phyloP scores from a whole-genome alignment of 495 filamentous ascomycete genomes.

The Hypoxylon fragiforme region DNA sequence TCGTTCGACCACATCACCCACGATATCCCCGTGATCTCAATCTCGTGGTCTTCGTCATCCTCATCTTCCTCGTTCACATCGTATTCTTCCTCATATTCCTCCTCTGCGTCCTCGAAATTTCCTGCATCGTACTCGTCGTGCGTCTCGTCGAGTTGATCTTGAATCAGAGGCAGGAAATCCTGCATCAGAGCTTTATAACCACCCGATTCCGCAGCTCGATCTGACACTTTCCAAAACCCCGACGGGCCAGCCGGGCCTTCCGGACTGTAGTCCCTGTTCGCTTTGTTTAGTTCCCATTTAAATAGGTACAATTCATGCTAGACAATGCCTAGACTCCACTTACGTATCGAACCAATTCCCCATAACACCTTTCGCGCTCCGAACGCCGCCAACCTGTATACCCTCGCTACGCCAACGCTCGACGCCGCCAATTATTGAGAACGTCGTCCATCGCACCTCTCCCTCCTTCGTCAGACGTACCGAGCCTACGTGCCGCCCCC shows the following conservation, averaged over 20 bases:
- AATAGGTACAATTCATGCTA: too few relatives aligned
- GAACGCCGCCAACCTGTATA: constrained; percentile 63
- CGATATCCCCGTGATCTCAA: constrained; percentile 18
- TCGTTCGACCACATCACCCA: constrained; percentile 20
- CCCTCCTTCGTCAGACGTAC: constrained; percentile 62
- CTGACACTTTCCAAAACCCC: constrained; percentile 68
- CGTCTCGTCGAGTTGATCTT: constrained; percentile 12
- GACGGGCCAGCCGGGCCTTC: constrained; percentile 67
- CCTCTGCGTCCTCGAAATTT: constrained; percentile 8
- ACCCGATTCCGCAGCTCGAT: constrained; percentile 29
- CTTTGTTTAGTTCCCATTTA: neutral
- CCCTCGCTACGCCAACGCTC: constrained; percentile 69
- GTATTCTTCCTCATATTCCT: too few relatives aligned
- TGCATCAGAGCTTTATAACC: constrained; percentile 9
- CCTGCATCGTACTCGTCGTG: constrained; percentile 4
- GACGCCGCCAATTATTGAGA: constrained; percentile 61
- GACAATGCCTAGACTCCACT: constrained; percentile 15
- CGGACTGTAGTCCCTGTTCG: constrained; percentile 54
- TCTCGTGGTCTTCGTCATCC: constrained; percentile 13
- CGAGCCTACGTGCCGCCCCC: constrained; percentile 42
- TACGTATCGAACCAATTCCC: constrained; percentile 72
- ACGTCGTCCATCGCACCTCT: constrained; percentile 68
- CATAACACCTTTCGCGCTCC: constrained; percentile 60
- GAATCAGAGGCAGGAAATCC: constrained; percentile 24
- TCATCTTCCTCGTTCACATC: too few relatives aligned